Evolutionary conservation across 2,329 filamentous ascomycete genomes (phyloP).

Genomic region (Polychaeton citri): DNA sequence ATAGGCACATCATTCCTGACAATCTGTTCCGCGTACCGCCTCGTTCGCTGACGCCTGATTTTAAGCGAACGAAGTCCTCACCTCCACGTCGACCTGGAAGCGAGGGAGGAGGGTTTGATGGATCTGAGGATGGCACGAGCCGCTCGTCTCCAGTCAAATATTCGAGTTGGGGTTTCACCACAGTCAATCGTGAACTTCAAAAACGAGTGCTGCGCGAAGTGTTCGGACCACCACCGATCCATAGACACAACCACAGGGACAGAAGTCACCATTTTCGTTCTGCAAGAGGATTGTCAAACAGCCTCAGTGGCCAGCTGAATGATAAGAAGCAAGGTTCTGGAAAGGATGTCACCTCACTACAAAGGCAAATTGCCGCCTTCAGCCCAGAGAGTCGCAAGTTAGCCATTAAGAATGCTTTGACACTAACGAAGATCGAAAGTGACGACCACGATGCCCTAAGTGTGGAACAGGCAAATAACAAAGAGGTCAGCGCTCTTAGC

Average conservation of each 20-base stretch:
- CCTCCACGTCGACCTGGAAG: constrained; percentile 6
- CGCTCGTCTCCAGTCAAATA: constrained; percentile 35
- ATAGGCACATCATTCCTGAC: constrained; percentile 80
- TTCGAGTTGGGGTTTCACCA: constrained; percentile 74
- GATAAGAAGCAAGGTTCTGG: constrained; percentile 25
- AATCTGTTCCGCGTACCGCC: constrained; percentile 54
- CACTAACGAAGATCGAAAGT: constrained; percentile 14
- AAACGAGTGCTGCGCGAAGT: constrained; percentile 90
- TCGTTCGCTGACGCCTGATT: constrained; percentile 20
- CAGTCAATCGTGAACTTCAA: constrained; percentile 73
- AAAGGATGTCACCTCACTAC: constrained; percentile 19
- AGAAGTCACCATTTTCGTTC: constrained; percentile 53
- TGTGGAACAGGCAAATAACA: constrained; percentile 6
- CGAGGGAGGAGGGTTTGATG: neutral
- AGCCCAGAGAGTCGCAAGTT: constrained; percentile 27
- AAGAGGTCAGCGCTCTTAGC: constrained; percentile 9
- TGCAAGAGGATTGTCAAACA: constrained; percentile 18
- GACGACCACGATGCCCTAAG: constrained; percentile 12
- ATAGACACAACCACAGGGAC: constrained; percentile 62
- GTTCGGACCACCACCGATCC: constrained; percentile 71
- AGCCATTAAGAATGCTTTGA: constrained; percentile 28
- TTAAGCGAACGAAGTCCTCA: constrained; percentile 15
- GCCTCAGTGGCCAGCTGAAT: constrained; percentile 5
- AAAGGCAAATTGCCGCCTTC: constrained; percentile 13
- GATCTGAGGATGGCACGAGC: constrained; percentile 1